Evolutionary conservation across 2,329 filamentous ascomycete species (phyloP), one percentile per base, ranked within the genome.

Genomic region (Fusarium aywerte): DNA sequence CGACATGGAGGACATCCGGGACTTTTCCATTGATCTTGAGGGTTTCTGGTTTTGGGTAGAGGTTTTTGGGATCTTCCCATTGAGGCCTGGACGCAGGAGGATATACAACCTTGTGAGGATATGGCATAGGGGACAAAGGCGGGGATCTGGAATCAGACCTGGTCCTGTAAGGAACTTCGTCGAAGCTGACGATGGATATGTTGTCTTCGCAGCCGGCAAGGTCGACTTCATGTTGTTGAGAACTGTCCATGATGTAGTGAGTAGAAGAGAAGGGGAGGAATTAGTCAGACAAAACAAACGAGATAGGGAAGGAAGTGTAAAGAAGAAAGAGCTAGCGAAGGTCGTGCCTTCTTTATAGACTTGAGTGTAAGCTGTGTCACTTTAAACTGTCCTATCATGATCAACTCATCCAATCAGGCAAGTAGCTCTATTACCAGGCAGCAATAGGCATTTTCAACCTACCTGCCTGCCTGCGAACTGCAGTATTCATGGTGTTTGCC

Each of bases 1-100:
- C 72, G 5, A 81, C 75, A 60, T 83, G 81, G 43, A 79, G 74
- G 15, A 83, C 72, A 38, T 82, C 78, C 4, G 80, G 79, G 9
- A 78, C 74, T n/a, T 78, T 77, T 57, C 75, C 75, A n/a, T 77
- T 70, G 21, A 77, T 60, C 57, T 68, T 73, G 29, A 75, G 65
- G 10, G 58, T 45, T 15, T 61, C 49, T 43, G 54, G 58, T 11
- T 48, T 61, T n/a, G 36, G 42, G 21, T 49, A 49, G n/a, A 49
- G 45, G 13, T 5, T 38, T 16, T 49, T 21, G 10, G 45, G 45
- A 25, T 49, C 33, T 15, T 49, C 21, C 45, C 45, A 49, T 12
- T 7, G 12, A 16, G 32, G 12, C 5, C 32, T 49, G 31, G n/a
- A 11, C 9, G 12, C 8, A 25, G 32, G 20, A 48, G 44, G 32